Conservation (phyloP, 768 basidiomycete genomes). For the Suillus plorans region DNA sequence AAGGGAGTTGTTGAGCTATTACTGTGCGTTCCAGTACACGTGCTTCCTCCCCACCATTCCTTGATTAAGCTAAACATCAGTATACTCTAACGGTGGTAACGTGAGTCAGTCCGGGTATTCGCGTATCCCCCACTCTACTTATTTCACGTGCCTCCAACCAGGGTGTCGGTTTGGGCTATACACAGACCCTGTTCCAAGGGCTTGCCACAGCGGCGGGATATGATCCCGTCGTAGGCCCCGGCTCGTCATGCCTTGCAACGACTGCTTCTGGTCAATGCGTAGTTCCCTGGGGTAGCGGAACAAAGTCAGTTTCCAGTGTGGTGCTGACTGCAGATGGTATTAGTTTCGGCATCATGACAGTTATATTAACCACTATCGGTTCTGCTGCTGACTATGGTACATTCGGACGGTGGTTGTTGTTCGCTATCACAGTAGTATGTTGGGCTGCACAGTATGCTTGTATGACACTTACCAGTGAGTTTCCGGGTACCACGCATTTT, state of each 20-base stretch:
- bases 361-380: constrained; percentile 78
- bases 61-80: constrained; percentile 31
- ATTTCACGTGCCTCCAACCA: constrained; percentile 22
- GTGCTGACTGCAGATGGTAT: constrained; percentile 76
- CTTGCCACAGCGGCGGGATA: constrained; percentile 72
- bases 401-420: constrained; percentile 77
- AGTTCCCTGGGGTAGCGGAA: constrained; percentile 72
- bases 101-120: constrained; percentile 32
- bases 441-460: constrained; percentile 82
- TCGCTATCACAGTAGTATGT: constrained; percentile 69
- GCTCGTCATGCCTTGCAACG: constrained; percentile 60
- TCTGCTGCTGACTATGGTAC: constrained; percentile 35
- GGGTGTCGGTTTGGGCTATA: constrained; percentile 71
- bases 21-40: constrained; percentile 44
- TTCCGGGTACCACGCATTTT: not conserved
- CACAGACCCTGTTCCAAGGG: constrained; percentile 73
- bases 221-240: constrained; percentile 68
- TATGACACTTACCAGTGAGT: constrained; percentile 68
- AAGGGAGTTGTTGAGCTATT: constrained; percentile 79
- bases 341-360: constrained; percentile 78
- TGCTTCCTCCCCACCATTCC: not conserved
- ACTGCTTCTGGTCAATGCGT: constrained; percentile 73
- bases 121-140: not conserved
- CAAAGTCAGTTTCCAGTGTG: constrained; percentile 72
- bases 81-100: constrained; percentile 83